Conservation (phyloP, 345 rosid species). For the Heritiera littoralis region DNA sequence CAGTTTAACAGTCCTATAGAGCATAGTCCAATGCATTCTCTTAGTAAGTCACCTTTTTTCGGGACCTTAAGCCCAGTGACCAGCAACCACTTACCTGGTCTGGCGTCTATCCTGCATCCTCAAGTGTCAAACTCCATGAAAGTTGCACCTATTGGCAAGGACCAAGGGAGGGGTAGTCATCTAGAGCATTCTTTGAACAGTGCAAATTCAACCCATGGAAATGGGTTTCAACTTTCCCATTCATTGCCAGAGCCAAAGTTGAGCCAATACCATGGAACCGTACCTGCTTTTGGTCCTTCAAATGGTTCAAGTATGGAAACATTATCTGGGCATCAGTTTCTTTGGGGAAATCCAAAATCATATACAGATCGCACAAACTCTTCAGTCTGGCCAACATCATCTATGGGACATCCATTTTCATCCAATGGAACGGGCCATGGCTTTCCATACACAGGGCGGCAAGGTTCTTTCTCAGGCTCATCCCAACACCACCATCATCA, state of each 20-base stretch:
- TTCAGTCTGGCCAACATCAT: constrained; percentile 65
- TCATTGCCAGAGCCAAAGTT: constrained; percentile 55
- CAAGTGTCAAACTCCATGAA: constrained; percentile 41
- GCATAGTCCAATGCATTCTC: constrained; percentile 42
- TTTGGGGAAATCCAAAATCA: constrained; percentile 84
- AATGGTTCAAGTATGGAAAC: constrained; percentile 56
- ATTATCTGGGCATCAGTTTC: constrained; percentile 84
- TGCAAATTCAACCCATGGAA: constrained; percentile 40
- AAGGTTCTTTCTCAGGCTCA: constrained; percentile 50
- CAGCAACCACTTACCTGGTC: constrained; percentile 53
- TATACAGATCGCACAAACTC: constrained; percentile 57
- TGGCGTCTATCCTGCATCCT: constrained; percentile 52
- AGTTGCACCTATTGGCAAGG: constrained; percentile 52
- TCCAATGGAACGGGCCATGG: constrained; percentile 49
- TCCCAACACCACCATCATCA: constrained; percentile 57
- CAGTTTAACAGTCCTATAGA: constrained; percentile 59
- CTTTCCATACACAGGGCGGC: constrained; percentile 47
- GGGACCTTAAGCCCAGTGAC: constrained; percentile 48
- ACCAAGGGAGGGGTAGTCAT: constrained; percentile 40
- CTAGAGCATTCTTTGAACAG: constrained; percentile 43
- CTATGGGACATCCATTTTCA: constrained; percentile 57
- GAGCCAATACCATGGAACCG: constrained; percentile 43
- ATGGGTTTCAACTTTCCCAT: constrained; percentile 46
- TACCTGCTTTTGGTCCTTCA: constrained; percentile 49
- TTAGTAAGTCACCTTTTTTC: constrained; percentile 47